Conservation (phyloP, 2,329 filamentous ascomycete species). For the Arthrobotrys entomopaga region DNA sequence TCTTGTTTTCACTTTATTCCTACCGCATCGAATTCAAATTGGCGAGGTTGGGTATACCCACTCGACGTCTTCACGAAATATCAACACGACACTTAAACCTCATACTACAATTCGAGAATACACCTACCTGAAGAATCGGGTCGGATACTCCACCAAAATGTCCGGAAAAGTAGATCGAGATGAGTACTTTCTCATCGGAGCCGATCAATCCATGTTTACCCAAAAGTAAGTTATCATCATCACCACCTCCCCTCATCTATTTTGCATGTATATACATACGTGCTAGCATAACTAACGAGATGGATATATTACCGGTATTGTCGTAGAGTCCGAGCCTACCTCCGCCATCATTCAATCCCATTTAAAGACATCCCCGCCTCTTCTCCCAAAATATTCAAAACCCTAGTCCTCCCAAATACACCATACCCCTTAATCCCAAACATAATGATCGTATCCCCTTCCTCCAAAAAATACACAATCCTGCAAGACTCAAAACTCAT, state of each 20-base stretch:
- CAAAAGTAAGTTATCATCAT: slow-evolving; percentile 32
- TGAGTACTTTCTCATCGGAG: slow-evolving; percentile 50
- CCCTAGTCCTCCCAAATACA: slow-evolving; percentile 36
- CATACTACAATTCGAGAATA: neutral
- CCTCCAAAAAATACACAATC: slow-evolving; percentile 29
- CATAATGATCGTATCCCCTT: slow-evolving; percentile 38
- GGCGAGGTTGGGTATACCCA: no score
- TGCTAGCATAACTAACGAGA: no score
- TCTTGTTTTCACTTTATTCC: no score
- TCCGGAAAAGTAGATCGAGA: slow-evolving; percentile 4
- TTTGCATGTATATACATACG: no score
- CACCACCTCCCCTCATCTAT: neutral
- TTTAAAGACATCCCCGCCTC: slow-evolving; percentile 45
- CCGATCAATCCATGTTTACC: slow-evolving; percentile 47
- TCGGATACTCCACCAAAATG: slow-evolving; percentile 5
- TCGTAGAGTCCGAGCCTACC: slow-evolving; percentile 45
- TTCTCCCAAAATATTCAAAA: slow-evolving; percentile 35
- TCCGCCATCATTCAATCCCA: slow-evolving; percentile 43
- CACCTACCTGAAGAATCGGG: neutral
- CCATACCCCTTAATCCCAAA: slow-evolving; percentile 43
- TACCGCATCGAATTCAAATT: no score
- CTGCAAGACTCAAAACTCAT: slow-evolving; percentile 45
- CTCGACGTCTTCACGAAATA: no score
- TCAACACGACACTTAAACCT: neutral
- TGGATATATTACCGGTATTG: no score